These are phyloP conservation scores for Brassica carinata DNA, from an alignment of 345 rosid species.

Conservation along the genomic window DNA sequence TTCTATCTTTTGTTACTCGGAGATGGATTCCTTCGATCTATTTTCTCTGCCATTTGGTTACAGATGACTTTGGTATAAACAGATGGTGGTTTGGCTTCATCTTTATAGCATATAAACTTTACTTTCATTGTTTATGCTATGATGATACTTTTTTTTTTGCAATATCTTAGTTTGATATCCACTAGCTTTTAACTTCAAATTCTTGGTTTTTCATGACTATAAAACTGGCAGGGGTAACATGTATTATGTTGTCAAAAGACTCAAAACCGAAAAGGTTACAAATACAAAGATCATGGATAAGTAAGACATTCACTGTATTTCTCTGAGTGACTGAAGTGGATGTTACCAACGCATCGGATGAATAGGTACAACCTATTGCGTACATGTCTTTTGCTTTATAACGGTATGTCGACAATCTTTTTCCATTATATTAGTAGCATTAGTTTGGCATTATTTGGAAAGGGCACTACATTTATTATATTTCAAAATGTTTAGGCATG, in stretches of 20 bases:
- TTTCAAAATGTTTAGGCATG: constrained; percentile 23
- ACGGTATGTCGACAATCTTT: constrained; percentile 29
- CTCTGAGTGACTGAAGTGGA: constrained; percentile 10
- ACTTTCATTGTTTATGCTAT: constrained; percentile 15
- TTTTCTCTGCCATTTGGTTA: constrained; percentile 27
- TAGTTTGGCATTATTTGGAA: constrained; percentile 1
- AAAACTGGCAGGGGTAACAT: not conserved
- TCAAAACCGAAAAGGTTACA: not conserved
- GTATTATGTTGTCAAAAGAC: not conserved
- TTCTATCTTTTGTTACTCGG: constrained; percentile 19
- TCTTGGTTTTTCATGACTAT: constrained; percentile 1
- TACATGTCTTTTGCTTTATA: constrained; percentile 23
- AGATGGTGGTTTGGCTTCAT: constrained; percentile 16
- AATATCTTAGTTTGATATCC: constrained; percentile 24
- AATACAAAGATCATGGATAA: not conserved
- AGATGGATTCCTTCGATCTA: constrained; percentile 5
- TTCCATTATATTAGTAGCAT: constrained; percentile 4
- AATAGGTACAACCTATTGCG: constrained; percentile 37
- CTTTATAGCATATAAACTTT: constrained; percentile 19
- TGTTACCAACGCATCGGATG: constrained; percentile 22
- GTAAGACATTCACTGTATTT: not conserved
- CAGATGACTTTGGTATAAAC: constrained; percentile 14
- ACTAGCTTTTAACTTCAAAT: not conserved
- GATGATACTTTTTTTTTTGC: constrained; percentile 13
- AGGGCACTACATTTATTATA: constrained; percentile 4